Evolutionary conservation across 2,329 filamentous ascomycete species (phyloP).

Genomic region (Exophiala sp.): DNA sequence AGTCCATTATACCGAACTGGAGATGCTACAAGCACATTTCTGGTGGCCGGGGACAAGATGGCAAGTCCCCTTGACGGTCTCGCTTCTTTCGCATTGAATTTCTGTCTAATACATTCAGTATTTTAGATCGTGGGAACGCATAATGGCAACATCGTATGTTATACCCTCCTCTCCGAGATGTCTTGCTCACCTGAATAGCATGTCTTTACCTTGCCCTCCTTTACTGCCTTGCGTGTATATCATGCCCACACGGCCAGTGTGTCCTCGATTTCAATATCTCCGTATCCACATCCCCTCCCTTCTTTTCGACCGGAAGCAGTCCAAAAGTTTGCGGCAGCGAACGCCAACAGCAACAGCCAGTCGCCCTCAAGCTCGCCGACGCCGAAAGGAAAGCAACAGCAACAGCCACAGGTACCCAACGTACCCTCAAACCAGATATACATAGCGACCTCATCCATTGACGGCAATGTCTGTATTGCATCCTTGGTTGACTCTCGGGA

Average conservation of each 20-base stretch:
- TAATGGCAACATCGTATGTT: slow-evolving; percentile 85
- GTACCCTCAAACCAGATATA: slow-evolving; percentile 86
- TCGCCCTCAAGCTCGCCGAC: slow-evolving; percentile 45
- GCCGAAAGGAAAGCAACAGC: slow-evolving; percentile 42
- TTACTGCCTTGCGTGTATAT: slow-evolving; percentile 77
- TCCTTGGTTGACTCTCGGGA: slow-evolving; percentile 83
- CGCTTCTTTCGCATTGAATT: background rate
- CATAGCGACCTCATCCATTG: slow-evolving; percentile 87
- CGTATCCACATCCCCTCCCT: slow-evolving; percentile 61
- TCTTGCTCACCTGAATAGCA: slow-evolving; percentile 53
- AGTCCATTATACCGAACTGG: slow-evolving; percentile 83
- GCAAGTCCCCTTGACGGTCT: slow-evolving; percentile 44
- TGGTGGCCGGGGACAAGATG: slow-evolving; percentile 95
- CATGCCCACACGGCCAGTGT: slow-evolving; percentile 90
- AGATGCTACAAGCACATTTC: slow-evolving; percentile 85
- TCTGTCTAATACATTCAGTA: slow-evolving; percentile 3
- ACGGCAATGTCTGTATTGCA: slow-evolving; percentile 89
- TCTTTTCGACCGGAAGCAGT: slow-evolving; percentile 31
- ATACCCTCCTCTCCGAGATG: background rate
- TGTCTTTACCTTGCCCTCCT: slow-evolving; percentile 73
- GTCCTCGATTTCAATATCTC: slow-evolving; percentile 83
- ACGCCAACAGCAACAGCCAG: slow-evolving; percentile 36
- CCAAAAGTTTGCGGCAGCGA: slow-evolving; percentile 35
- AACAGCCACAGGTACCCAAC: slow-evolving; percentile 55
- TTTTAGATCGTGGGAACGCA: slow-evolving; percentile 81